Percentiles rank a stretch among this genome's conserved stretches.
These are phyloP conservation scores for Theobroma cacao DNA, from an alignment of 345 rosid genomes.

Conservation along the genomic window DNA sequence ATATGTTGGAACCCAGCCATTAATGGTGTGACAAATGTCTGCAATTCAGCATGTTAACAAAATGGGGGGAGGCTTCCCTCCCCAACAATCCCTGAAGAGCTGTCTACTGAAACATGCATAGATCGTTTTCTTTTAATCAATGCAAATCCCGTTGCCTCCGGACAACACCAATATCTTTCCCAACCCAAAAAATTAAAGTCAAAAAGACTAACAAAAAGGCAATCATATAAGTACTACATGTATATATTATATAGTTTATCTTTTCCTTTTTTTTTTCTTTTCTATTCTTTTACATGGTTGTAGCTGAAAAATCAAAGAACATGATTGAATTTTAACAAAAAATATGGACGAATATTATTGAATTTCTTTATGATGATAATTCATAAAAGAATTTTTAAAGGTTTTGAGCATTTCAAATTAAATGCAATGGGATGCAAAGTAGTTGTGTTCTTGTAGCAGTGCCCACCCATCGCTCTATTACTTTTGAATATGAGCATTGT, in stretches of 20 bases:
- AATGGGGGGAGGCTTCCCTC: neutral
- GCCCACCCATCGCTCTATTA: neutral
- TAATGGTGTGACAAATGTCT: neutral
- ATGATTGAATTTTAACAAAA: too few relatives aligned
- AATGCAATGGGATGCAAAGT: neutral
- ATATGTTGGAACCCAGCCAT: neutral
- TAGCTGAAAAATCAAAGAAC: too few relatives aligned
- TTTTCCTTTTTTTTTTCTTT: neutral
- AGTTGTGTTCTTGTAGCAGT: neutral
- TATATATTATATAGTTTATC: neutral
- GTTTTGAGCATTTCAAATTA: neutral
- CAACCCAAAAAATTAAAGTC: neutral
- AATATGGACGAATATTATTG: too few relatives aligned
- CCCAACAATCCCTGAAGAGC: conserved; percentile 12
- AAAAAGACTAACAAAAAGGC: neutral
- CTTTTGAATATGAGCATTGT: neutral
- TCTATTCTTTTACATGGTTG: too few relatives aligned
- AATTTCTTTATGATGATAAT: neutral
- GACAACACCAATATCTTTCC: neutral
- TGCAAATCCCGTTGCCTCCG: conserved; percentile 33
- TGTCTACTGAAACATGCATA: neutral
- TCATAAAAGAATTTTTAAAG: neutral
- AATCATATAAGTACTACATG: neutral
- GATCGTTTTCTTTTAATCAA: neutral
- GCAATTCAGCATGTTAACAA: neutral